These are phyloP conservation scores for Lichtheimia corymbifera DNA, from an alignment of 371 early-diverging fungal genomes.

Conservation along the genomic window DNA sequence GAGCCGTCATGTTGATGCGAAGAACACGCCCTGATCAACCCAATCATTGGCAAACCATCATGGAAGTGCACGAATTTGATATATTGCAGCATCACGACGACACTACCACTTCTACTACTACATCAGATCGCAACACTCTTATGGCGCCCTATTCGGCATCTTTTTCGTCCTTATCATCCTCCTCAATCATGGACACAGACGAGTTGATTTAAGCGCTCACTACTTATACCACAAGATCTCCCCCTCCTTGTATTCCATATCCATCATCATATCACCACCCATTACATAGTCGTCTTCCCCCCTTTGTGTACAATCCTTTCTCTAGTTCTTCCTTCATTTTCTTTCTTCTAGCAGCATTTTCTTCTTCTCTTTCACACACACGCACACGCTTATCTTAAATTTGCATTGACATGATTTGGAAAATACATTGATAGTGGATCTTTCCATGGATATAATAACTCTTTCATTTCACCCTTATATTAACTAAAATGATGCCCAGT, in stretches of 20 bases:
- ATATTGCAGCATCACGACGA: neutral
- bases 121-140: neutral
- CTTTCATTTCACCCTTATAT: too few relatives aligned
- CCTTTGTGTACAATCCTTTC: neutral
- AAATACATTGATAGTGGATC: too few relatives aligned
- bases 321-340: neutral
- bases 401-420: too few relatives aligned
- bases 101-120: too few relatives aligned
- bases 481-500: neutral
- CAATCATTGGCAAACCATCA: conserved; percentile 42
- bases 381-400: too few relatives aligned
- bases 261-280: neutral
- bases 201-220: neutral
- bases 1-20: conserved; percentile 64
- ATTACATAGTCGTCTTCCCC: neutral
- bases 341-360: neutral
- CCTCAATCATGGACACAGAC: conserved; percentile 7
- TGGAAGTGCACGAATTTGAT: conserved; percentile 58
- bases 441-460: too few relatives aligned
- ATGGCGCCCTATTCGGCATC: too few relatives aligned
- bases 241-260: neutral
- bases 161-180: neutral
- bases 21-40: conserved; percentile 30
- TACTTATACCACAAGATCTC: neutral
- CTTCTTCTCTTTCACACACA: too few relatives aligned